These are phyloP conservation scores for Cyberlindnera suaveolens DNA, from an alignment of 805 yeast genomes.

Conservation along the genomic window DNA sequence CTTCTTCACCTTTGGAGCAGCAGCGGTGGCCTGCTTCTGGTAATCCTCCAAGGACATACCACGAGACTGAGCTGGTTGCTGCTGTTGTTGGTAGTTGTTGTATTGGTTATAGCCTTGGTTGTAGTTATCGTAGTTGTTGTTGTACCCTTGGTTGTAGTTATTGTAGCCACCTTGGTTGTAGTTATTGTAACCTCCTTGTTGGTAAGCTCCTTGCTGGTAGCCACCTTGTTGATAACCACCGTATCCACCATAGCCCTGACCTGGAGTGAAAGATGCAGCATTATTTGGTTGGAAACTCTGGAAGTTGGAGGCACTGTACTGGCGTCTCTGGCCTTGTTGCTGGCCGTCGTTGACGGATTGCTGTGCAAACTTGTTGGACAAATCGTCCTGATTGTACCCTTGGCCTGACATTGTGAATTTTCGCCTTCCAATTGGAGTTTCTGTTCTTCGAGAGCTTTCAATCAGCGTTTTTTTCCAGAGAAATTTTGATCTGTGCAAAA, in stretches of 20 bases:
- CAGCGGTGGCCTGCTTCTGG: conserved; percentile 48
- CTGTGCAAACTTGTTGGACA: conserved; percentile 26
- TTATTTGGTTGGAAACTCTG: conserved; percentile 41
- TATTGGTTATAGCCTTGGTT: conserved; percentile 18
- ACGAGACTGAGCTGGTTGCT: conserved; percentile 28
- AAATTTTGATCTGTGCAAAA: no score
- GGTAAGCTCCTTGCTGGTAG: conserved; percentile 14
- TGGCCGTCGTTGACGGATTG: conserved; percentile 23
- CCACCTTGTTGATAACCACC: conserved; percentile 19
- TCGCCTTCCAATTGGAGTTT: background rate
- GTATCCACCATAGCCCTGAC: conserved; percentile 26
- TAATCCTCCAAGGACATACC: conserved; percentile 81
- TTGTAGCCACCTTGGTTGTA: conserved; percentile 2
- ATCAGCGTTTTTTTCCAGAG: no score
- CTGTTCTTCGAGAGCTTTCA: background rate
- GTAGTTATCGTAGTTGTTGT: conserved; percentile 11
- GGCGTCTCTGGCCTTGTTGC: conserved; percentile 25
- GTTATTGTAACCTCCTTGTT: conserved; percentile 4
- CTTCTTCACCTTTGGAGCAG: conserved; percentile 38
- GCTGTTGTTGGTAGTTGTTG: conserved; percentile 23
- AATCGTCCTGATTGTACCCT: conserved; percentile 23
- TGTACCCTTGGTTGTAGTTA: conserved; percentile 14
- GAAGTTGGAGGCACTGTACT: conserved; percentile 45
- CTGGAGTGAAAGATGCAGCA: conserved; percentile 33
- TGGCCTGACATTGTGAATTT: conserved; percentile 18